A percentile compares a stretch with the other conserved stretches of the same genome.
Conservation (phyloP, 768 basidiomycete species). For the Leccinum subtestaceum region DNA sequence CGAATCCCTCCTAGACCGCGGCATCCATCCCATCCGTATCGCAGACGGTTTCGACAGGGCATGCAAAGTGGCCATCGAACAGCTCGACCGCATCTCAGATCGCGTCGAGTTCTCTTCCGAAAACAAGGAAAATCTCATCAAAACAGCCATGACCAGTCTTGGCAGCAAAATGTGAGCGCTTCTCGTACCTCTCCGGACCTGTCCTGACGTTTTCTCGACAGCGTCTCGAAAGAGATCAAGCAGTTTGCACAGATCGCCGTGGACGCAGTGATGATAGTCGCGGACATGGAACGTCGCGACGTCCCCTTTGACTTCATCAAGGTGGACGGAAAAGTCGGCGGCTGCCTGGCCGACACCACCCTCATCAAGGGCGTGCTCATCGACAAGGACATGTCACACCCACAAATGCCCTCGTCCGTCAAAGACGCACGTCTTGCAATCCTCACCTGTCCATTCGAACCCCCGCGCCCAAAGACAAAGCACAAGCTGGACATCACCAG, state of each 20-base stretch:
- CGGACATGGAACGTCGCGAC: slow-evolving; percentile 91
- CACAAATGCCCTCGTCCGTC: slow-evolving; percentile 92
- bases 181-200: background rate
- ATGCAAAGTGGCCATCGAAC: slow-evolving; percentile 83
- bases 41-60: slow-evolving; percentile 98
- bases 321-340: slow-evolving; percentile 98
- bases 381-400: slow-evolving; percentile 99
- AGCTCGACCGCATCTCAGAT: slow-evolving; percentile 91
- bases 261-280: slow-evolving; percentile 92
- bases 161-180: slow-evolving; percentile 89
- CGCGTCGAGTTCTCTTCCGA: slow-evolving; percentile 78
- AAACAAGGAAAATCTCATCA: slow-evolving; percentile 85
- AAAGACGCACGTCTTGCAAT: slow-evolving; percentile 92
- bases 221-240: slow-evolving; percentile 93
- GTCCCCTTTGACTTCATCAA: slow-evolving; percentile 99
- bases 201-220: slow-evolving; percentile 33
- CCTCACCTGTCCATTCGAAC: slow-evolving; percentile 98
- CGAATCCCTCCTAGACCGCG: slow-evolving; percentile 95
- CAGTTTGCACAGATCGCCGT: slow-evolving; percentile 98
- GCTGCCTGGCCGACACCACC: slow-evolving; percentile 90
- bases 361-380: slow-evolving; percentile 97
- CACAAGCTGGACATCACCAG: slow-evolving; percentile 97
- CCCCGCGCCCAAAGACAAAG: slow-evolving; percentile 98
- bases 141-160: slow-evolving; percentile 93
- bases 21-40: slow-evolving; percentile 97